Conservation (phyloP, 225 moss, liverwort and hornwort species). For the Polytrichum commune region DNA sequence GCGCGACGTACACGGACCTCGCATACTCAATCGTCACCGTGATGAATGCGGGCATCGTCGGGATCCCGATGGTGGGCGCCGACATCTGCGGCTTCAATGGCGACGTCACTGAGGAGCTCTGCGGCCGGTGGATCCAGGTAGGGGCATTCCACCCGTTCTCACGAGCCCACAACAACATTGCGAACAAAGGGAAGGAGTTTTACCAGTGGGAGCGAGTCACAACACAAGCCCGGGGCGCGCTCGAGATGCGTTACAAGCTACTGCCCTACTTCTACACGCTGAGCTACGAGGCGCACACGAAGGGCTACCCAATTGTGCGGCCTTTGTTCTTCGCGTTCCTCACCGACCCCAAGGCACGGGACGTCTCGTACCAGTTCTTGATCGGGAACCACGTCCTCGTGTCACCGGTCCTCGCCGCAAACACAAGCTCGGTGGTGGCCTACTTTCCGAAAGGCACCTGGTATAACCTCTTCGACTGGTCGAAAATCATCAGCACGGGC, state of each 20-base stretch:
- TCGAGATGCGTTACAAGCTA: slow-evolving; percentile 59
- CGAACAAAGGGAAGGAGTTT: slow-evolving; percentile 53
- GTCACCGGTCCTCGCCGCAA: slow-evolving; percentile 34
- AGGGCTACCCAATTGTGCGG: slow-evolving; percentile 61
- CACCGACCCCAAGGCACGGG: slow-evolving; percentile 16
- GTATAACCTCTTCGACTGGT: slow-evolving; percentile 44
- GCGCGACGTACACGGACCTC: slow-evolving; percentile 61
- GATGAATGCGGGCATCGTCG: slow-evolving; percentile 65
- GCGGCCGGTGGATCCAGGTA: slow-evolving; percentile 41
- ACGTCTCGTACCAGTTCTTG: slow-evolving; percentile 43
- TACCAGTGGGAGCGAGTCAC: slow-evolving; percentile 58
- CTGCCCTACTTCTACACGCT: slow-evolving; percentile 71
- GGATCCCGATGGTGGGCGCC: slow-evolving; percentile 29
- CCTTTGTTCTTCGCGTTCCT: slow-evolving; percentile 54
- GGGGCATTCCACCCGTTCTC: no score
- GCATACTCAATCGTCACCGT: slow-evolving; percentile 58
- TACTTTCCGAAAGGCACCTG: slow-evolving; percentile 51
- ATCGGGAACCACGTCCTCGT: slow-evolving; percentile 36
- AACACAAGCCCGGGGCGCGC: slow-evolving; percentile 32
- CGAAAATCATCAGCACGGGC: slow-evolving; percentile 29
- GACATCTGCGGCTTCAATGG: slow-evolving; percentile 63
- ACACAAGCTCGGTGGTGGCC: slow-evolving; percentile 33
- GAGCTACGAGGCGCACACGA: slow-evolving; percentile 60
- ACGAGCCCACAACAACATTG: slow-evolving; percentile 45
- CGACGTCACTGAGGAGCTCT: slow-evolving; percentile 69